Evolutionary conservation across 2,329 filamentous ascomycete species (phyloP).

Genomic region (Lomentospora prolificans): DNA sequence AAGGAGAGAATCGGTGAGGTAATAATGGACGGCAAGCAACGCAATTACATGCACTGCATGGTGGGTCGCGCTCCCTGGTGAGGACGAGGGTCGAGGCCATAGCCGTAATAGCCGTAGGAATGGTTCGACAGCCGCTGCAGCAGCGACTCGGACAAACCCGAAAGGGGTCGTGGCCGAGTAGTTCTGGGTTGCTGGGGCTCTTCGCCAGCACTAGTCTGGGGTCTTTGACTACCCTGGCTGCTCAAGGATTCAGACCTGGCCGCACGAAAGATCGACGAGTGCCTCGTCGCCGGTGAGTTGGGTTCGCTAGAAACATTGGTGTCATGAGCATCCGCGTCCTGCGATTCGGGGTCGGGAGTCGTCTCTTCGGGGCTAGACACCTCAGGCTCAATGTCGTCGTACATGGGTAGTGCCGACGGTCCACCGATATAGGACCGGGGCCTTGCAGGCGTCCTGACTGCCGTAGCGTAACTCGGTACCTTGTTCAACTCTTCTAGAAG

Average conservation of each 20-base stretch:
- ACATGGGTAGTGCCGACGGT: conserved; percentile 47
- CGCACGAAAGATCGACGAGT: background rate
- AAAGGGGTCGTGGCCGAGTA: background rate
- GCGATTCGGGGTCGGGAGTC: background rate
- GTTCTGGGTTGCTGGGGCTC: background rate
- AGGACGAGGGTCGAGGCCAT: background rate
- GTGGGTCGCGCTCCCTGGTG: background rate
- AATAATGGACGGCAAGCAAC: background rate
- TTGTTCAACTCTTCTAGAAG: conserved; percentile 59
- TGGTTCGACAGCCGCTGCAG: background rate
- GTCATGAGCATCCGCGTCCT: background rate
- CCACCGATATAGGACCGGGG: conserved; percentile 38
- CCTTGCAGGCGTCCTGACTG: conserved; percentile 54
- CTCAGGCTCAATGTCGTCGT: conserved; percentile 33
- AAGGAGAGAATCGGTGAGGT: background rate
- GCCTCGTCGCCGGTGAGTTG: background rate
- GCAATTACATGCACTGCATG: background rate
- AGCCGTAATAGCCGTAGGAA: background rate
- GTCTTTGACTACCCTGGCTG: background rate
- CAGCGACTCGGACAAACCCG: background rate
- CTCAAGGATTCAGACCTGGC: background rate
- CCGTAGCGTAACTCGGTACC: conserved; percentile 69
- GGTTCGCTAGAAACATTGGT: background rate
- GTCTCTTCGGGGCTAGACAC: conserved; percentile 22
- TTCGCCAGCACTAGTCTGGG: background rate